phyloP scores from a whole-genome alignment of 768 basidiomycete species.

The Scleroderma bovista region DNA sequence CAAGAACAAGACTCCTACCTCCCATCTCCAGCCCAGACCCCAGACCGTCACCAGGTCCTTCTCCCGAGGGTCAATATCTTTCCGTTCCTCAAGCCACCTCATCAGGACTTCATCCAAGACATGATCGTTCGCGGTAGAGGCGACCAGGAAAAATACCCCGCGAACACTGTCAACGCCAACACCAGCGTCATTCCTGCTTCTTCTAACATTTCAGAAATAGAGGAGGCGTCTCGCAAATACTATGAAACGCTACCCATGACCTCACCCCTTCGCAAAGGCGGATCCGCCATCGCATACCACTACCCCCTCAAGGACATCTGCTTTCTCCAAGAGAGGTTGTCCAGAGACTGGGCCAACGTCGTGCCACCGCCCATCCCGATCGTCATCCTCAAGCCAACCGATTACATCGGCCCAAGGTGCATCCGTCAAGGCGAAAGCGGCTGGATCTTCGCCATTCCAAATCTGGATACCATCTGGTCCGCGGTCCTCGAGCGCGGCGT shows the following conservation, averaged over 20 bases:
- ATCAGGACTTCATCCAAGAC: neutral
- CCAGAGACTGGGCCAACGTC: conserved; percentile 4
- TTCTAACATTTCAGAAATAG: neutral
- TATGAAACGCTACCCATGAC: neutral
- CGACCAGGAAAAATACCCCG: neutral
- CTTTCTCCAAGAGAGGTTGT: conserved; percentile 9
- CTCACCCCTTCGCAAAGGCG: neutral
- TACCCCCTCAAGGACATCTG: conserved; percentile 11
- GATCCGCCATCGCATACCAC: neutral
- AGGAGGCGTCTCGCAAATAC: conserved; percentile 7
- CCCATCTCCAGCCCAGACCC: too few relatives aligned
- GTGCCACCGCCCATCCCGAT: conserved; percentile 17
- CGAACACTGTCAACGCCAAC: neutral
- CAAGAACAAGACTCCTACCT: neutral
- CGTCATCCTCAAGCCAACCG: conserved; percentile 13
- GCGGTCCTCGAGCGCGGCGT: conserved; percentile 11
- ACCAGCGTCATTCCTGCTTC: neutral
- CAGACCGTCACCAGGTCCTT: too few relatives aligned
- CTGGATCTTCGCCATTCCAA: conserved; percentile 5
- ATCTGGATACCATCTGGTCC: conserved; percentile 11
- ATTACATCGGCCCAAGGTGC: conserved; percentile 7
- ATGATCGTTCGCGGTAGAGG: conserved; percentile 1
- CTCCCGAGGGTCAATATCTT: neutral
- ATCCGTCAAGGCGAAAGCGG: conserved; percentile 4
- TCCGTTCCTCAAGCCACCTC: neutral